phyloP scores from a whole-genome alignment of 2,329 filamentous ascomycete species.

The Epichloe baconii region DNA sequence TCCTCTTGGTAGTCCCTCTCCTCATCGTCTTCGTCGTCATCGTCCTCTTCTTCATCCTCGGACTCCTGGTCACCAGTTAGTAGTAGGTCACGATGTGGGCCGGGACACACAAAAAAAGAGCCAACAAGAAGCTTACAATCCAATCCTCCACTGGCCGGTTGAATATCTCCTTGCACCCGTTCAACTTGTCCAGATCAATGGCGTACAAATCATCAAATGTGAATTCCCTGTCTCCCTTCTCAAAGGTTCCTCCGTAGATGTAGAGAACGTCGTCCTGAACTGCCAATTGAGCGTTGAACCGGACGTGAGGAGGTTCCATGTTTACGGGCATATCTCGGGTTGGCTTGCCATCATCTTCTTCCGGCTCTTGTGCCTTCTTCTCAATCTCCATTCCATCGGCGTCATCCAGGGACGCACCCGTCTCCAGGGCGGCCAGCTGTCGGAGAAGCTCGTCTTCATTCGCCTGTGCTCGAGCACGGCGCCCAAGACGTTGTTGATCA shows the following conservation, averaged over 20 bases:
- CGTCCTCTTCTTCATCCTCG: slow-evolving; percentile 36
- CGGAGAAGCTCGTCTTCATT: slow-evolving; percentile 83
- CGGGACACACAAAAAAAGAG: neutral
- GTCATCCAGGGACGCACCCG: slow-evolving; percentile 50
- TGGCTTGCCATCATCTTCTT: slow-evolving; percentile 43
- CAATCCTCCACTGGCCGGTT: slow-evolving; percentile 73
- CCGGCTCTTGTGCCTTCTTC: slow-evolving; percentile 36
- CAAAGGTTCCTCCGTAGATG: slow-evolving; percentile 89
- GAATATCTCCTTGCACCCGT: slow-evolving; percentile 88
- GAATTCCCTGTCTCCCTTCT: slow-evolving; percentile 88
- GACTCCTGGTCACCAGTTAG: slow-evolving; percentile 31
- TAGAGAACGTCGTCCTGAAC: slow-evolving; percentile 89
- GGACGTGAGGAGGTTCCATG: slow-evolving; percentile 75
- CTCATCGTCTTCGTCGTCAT: slow-evolving; percentile 37
- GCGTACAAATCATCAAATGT: slow-evolving; percentile 94
- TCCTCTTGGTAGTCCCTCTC: slow-evolving; percentile 44
- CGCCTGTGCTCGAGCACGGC: slow-evolving; percentile 67
- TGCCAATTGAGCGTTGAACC: slow-evolving; percentile 83
- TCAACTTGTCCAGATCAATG: slow-evolving; percentile 85
- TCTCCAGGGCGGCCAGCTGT: slow-evolving; percentile 76
- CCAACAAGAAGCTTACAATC: slow-evolving; percentile 38
- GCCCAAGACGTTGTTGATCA: slow-evolving; percentile 40
- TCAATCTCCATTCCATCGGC: slow-evolving; percentile 36
- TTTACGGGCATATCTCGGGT: slow-evolving; percentile 50
- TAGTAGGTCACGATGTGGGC: neutral